Conservation (phyloP, 2,329 filamentous ascomycete species). For the Metarhizium brunneum region DNA sequence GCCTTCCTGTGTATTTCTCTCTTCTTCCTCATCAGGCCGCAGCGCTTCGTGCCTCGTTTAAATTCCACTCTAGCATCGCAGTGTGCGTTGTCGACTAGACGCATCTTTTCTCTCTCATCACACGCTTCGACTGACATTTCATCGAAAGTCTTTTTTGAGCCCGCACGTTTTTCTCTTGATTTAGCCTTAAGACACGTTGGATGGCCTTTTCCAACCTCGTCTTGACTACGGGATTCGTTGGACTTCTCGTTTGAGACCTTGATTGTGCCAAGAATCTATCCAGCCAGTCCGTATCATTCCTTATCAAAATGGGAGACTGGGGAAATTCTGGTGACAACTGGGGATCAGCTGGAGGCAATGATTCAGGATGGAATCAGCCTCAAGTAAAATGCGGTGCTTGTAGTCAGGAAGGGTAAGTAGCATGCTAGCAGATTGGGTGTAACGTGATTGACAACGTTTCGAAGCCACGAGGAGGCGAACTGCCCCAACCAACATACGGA, state of each 20-base stretch:
- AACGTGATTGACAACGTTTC: not conserved
- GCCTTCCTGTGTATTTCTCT: not conserved
- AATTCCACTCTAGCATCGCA: not conserved
- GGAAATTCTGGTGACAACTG: not conserved
- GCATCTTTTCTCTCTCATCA: not conserved
- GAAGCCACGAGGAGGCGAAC: constrained; percentile 5
- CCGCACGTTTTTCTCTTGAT: not conserved
- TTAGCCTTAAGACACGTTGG: not conserved
- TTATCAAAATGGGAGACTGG: constrained; percentile 4
- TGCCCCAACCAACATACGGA: constrained; percentile 7
- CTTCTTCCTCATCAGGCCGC: not conserved
- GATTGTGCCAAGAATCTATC: not conserved
- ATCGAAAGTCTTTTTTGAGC: not conserved
- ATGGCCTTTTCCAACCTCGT: not conserved
- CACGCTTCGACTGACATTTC: not conserved
- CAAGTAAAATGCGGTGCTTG: constrained; percentile 3
- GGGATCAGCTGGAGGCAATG: not conserved
- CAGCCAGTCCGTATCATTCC: not conserved
- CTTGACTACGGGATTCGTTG: not conserved
- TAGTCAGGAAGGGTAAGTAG: constrained; percentile 7
- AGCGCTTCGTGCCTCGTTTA: not conserved
- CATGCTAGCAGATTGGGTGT: not conserved
- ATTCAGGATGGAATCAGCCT: constrained; percentile 3
- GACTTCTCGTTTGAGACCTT: not conserved
- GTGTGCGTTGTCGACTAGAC: not conserved